Conservation (phyloP, 2,329 filamentous ascomycete species). For the Colletotrichum sp. region DNA sequence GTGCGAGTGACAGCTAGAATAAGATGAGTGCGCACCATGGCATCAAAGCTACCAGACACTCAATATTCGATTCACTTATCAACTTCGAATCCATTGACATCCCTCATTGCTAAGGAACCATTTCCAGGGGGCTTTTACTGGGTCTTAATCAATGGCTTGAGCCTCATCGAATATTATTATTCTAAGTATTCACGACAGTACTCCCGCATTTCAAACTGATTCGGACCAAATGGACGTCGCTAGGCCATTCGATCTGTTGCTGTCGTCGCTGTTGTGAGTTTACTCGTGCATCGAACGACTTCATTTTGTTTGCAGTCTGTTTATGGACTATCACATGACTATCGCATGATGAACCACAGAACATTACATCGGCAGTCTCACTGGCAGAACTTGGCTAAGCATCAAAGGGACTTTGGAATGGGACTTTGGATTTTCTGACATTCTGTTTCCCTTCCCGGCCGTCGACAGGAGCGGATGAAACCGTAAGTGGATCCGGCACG, state of each 20-base stretch:
- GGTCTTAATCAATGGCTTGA: not conserved
- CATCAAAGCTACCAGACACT: not conserved
- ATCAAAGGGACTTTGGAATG: not conserved
- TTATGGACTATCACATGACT: not conserved
- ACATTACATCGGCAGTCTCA: not conserved
- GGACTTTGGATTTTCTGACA: not conserved
- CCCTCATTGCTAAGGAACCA: not conserved
- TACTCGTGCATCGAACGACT: not conserved
- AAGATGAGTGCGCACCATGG: not conserved
- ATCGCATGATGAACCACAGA: not conserved
- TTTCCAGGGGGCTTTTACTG: not conserved
- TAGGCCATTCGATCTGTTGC: not conserved
- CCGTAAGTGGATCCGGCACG: not conserved
- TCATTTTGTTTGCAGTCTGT: not conserved
- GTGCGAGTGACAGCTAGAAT: rapidly evolving
- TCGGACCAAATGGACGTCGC: not conserved
- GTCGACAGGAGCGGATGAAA: not conserved
- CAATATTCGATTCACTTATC: not conserved
- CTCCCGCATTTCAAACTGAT: not conserved
- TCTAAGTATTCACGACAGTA: not conserved
- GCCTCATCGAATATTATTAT: not conserved
- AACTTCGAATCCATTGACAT: not conserved
- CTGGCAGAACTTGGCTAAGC: not conserved
- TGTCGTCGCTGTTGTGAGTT: not conserved
- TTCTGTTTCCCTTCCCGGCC: not conserved